Evolutionary conservation across 441 rosid species (phyloP).

Genomic region (Pelargonium hybrid): DNA sequence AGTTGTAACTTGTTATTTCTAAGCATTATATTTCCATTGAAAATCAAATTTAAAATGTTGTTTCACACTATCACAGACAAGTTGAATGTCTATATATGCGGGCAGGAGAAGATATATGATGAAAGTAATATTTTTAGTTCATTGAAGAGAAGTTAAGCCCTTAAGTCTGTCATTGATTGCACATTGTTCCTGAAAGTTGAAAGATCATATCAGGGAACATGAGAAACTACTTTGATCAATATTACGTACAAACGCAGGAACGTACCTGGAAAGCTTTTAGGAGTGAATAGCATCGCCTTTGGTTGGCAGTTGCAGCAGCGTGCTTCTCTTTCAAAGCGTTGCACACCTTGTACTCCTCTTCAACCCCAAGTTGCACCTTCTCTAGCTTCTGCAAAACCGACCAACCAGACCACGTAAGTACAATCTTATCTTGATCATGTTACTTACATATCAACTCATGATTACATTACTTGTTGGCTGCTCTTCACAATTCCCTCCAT

Average conservation of each 20-base stretch:
- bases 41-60: too few species aligned
- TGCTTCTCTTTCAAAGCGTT: slow-evolving; percentile 41
- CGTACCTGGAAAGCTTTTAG: slow-evolving; percentile 55
- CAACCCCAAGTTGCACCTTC: slow-evolving; percentile 42
- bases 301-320: slow-evolving; percentile 50
- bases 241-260: not conserved
- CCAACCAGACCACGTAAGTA: slow-evolving; percentile 5
- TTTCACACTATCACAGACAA: too few species aligned
- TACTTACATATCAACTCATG: not conserved
- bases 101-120: too few species aligned
- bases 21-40: too few species aligned
- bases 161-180: slow-evolving; percentile 41
- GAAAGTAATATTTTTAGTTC: too few species aligned
- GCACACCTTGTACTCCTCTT: slow-evolving; percentile 52
- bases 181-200: slow-evolving; percentile 47
- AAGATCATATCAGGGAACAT: slow-evolving; percentile 8
- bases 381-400: slow-evolving; percentile 51
- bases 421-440: not conserved
- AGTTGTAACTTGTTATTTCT: too few species aligned
- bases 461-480: slow-evolving; percentile 69
- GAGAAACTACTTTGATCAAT: not conserved
- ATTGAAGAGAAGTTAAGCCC: slow-evolving; percentile 16
- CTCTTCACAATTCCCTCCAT: slow-evolving; percentile 78
- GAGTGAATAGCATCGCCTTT: slow-evolving; percentile 42
- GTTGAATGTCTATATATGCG: too few species aligned